phyloP scores from a whole-genome alignment of 2,329 filamentous ascomycete species.

The Fusarium tupiense region DNA sequence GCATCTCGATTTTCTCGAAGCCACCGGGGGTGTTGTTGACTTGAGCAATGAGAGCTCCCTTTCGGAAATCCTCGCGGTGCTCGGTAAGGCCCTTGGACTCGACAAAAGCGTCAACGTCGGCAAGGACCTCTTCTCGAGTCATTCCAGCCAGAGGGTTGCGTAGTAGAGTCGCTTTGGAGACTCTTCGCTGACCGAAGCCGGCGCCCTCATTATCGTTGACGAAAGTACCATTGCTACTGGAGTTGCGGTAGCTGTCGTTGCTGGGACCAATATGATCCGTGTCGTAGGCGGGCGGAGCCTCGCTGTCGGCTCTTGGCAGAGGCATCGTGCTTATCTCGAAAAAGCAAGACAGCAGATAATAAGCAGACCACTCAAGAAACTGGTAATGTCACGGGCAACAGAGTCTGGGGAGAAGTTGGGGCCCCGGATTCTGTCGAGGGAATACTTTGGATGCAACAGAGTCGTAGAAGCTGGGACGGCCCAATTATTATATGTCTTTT shows the following conservation, averaged over 20 bases:
- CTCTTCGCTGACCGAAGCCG: slow-evolving; percentile 4
- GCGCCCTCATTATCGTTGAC: slow-evolving; percentile 22
- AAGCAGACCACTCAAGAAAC: background rate
- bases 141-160: slow-evolving; percentile 47
- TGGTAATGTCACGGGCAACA: background rate
- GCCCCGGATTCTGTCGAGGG: slow-evolving; percentile 6
- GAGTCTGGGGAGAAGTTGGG: slow-evolving; percentile 17
- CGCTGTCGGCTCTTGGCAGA: slow-evolving; percentile 35
- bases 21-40: slow-evolving; percentile 49
- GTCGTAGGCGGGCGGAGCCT: slow-evolving; percentile 36
- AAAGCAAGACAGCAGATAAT: background rate
- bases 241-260: slow-evolving; percentile 17
- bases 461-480: background rate
- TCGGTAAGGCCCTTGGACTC: slow-evolving; percentile 47
- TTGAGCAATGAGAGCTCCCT: slow-evolving; percentile 63
- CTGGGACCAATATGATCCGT: background rate
- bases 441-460: background rate
- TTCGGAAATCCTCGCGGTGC: slow-evolving; percentile 56
- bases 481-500: slow-evolving; percentile 27
- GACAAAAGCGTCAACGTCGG: slow-evolving; percentile 52
- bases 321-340: slow-evolving; percentile 32
- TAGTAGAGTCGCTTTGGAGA: slow-evolving; percentile 42
- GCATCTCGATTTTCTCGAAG: slow-evolving; percentile 43
- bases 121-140: slow-evolving; percentile 44
- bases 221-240: slow-evolving; percentile 35